Conservation (phyloP, 73 alveolate species). For the Breviolum minutum region DNA sequence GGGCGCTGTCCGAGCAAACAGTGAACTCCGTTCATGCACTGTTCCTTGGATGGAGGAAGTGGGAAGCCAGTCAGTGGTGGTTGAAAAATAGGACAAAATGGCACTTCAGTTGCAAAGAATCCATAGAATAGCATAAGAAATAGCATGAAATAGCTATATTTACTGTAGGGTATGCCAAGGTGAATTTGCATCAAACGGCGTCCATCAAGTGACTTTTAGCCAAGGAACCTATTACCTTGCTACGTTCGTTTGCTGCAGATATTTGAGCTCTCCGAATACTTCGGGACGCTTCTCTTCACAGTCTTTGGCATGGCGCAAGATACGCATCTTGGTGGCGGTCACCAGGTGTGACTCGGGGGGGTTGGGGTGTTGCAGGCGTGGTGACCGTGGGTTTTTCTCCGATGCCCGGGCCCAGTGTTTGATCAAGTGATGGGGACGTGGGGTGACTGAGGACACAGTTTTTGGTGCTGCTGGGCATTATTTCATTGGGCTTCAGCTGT, state of each 20-base stretch:
- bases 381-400: not conserved
- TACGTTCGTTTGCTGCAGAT: constrained; percentile 54
- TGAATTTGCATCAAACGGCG: not conserved
- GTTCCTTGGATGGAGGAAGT: not conserved
- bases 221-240: constrained; percentile 49
- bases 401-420: not conserved
- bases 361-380: not conserved
- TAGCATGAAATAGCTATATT: not conserved
- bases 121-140: not conserved
- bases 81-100: not conserved
- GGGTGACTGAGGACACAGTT: constrained; percentile 19
- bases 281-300: constrained; percentile 64
- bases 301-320: constrained; percentile 71
- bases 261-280: constrained; percentile 54
- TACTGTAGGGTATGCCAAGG: not conserved
- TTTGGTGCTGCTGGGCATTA: constrained; percentile 73
- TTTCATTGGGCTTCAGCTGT: constrained; percentile 67
- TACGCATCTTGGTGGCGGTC: constrained; percentile 30
- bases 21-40: constrained; percentile 40
- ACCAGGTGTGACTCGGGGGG: not conserved
- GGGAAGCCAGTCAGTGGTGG: not conserved
- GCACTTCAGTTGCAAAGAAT: not conserved
- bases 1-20: constrained; percentile 51
- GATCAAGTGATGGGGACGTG: not conserved
- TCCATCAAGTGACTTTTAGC: not conserved